Percentiles rank a stretch among this genome's conserved stretches.
These are phyloP conservation scores for Phaffomyces thermotolerans DNA, from an alignment of 805 yeast species.

Conservation along the genomic window DNA sequence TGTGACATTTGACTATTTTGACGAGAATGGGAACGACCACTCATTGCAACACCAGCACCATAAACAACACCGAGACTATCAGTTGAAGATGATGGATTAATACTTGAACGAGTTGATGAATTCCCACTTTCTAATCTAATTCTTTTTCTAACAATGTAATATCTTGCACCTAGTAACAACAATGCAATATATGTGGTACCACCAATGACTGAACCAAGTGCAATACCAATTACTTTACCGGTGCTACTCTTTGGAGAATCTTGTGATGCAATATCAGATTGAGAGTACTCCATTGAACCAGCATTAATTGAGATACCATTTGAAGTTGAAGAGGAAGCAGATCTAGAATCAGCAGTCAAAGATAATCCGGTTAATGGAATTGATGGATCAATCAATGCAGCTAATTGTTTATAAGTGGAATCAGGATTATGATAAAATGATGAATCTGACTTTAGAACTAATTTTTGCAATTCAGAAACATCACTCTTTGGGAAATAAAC, in stretches of 20 bases:
- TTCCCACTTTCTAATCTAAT: constrained; percentile 12
- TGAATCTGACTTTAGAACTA: constrained; percentile 47
- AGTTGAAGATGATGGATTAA: constrained; percentile 7
- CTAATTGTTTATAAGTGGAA: constrained; percentile 47
- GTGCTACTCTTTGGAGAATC: constrained; percentile 12
- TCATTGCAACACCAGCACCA: constrained; percentile 19
- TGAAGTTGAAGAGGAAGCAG: constrained; percentile 12
- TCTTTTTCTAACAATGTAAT: constrained; percentile 30
- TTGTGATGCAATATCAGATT: constrained; percentile 13
- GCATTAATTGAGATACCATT: constrained; percentile 10
- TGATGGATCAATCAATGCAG: constrained; percentile 63
- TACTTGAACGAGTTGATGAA: constrained; percentile 10
- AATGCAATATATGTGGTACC: constrained; percentile 56
- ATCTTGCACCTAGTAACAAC: constrained; percentile 48
- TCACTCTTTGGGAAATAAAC: constrained; percentile 64
- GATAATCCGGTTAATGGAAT: constrained; percentile 48
- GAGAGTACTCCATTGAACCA: constrained; percentile 27
- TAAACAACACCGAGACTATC: constrained; percentile 15
- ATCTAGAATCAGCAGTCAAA: constrained; percentile 5
- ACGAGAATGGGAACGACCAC: background rate
- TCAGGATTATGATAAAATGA: constrained; percentile 53
- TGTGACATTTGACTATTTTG: constrained; percentile 18
- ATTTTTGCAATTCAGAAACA: constrained; percentile 41
- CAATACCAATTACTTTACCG: constrained; percentile 62
- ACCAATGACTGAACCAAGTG: constrained; percentile 79